Base-by-base conservation (phyloP, 306 rosid genomes). In the Fagus sylvatica region DNA sequence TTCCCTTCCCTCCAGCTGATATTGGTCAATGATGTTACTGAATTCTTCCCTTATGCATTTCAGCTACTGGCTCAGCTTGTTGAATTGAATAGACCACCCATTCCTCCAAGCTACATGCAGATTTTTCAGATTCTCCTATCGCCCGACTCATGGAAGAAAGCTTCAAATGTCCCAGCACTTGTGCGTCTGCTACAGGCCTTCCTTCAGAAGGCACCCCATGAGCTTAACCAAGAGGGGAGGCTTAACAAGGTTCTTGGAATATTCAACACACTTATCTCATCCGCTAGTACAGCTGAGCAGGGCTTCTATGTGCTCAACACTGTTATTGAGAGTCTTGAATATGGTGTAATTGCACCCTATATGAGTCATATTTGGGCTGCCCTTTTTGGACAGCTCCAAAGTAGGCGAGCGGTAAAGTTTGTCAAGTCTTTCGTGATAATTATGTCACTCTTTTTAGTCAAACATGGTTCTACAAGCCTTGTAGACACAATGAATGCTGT, bases 301-400 rank as follows among this genome's bases (percentile, higher is more conserved):
- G 99, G 99, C 79, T 95, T 93, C 88, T 95, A 91, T 70, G 98
- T 95, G 83, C 96, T 95, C 19, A 95, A 95, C 82, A 95, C 99
- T 28, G 88, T 95, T 68, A 85, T 95, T 37, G 99, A 95, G 84
- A 89, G 88, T 88, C 99, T 95, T 68, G 89, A 86, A 17, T 93
- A 88, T 72, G 75, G 80, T 75, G 98, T 86, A 36, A 76, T 95
- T 79, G 83, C 53, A 15, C 89, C 88, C 36, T 90, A 93, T 53
- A 75, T 93, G 61, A 69, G 89, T 64, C 88, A 89, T 46, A 85
- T 95, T 72, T 95, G 99, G 99, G 88, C 93, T 75, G 89, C 89
- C 36, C 93, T 95, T 67, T 93, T 95, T 77, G 81, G 86, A 17
- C 93, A 85, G 85, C 98, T 95, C 57, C 90, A 91, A 82, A 76